These are phyloP conservation scores for Spathaspora gorwiae DNA, from an alignment of 805 yeast species.

Conservation along the genomic window DNA sequence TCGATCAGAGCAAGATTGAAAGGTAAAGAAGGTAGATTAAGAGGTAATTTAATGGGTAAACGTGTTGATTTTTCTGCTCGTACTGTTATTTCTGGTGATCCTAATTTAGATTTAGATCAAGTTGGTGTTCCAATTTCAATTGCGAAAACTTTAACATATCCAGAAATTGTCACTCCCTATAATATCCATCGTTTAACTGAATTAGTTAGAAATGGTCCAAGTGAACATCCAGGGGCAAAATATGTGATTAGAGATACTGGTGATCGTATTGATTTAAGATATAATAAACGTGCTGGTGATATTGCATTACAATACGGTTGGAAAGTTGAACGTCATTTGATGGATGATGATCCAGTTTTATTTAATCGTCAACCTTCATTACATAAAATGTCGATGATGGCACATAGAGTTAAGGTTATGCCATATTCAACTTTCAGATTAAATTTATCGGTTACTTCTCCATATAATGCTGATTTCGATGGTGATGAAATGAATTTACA, in stretches of 20 bases:
- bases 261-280: conserved; percentile 95
- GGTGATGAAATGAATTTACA: conserved; percentile 99
- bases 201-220: conserved; percentile 94
- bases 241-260: conserved; percentile 98
- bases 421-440: conserved; percentile 97
- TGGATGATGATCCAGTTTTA: conserved; percentile 96
- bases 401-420: conserved; percentile 97
- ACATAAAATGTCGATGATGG: conserved; percentile 99
- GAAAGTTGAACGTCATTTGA: conserved; percentile 97
- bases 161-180: conserved; percentile 96
- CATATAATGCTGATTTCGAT: conserved; percentile 99
- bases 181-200: conserved; percentile 92
- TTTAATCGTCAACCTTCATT: conserved; percentile 99
- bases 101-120: conserved; percentile 93
- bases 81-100: conserved; percentile 99
- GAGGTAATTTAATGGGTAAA: conserved; percentile 99
- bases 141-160: conserved; percentile 92
- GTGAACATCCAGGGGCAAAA: conserved; percentile 99
- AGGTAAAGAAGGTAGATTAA: conserved; percentile 98
- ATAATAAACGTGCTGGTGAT: conserved; percentile 97
- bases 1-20: conserved; percentile 98
- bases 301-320: conserved; percentile 97
- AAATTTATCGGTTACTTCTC: conserved; percentile 95
- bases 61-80: conserved; percentile 99
- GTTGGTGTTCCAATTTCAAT: conserved; percentile 98